Evolutionary conservation across 2,329 filamentous ascomycete genomes (phyloP).

Genomic region (Aspergillus persii): DNA sequence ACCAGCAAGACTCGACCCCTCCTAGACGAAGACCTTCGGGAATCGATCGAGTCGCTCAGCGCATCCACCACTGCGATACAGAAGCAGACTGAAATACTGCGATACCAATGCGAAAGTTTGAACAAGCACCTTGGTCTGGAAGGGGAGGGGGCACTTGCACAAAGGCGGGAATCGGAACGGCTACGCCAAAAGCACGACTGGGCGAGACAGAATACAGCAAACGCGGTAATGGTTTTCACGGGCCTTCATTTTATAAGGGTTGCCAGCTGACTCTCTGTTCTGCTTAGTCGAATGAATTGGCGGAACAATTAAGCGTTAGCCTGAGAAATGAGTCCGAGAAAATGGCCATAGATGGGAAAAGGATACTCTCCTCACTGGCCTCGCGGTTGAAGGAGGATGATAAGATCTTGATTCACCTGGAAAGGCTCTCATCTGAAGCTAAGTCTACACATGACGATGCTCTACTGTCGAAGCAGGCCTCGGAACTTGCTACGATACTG

Average conservation of each 20-base stretch:
- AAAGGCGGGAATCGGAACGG: slow-evolving; percentile 26
- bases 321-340: slow-evolving; percentile 33
- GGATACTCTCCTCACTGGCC: slow-evolving; percentile 33
- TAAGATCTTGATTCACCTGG: slow-evolving; percentile 29
- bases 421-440: slow-evolving; percentile 28
- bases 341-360: slow-evolving; percentile 31
- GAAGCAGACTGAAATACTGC: slow-evolving; percentile 33
- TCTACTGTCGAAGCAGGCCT: slow-evolving; percentile 26
- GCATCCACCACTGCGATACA: slow-evolving; percentile 36
- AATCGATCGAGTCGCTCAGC: slow-evolving; percentile 35
- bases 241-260: background rate
- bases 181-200: slow-evolving; percentile 36
- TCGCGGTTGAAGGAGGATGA: slow-evolving; percentile 39
- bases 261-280: slow-evolving; percentile 11
- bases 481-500: slow-evolving; percentile 28
- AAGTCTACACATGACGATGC: slow-evolving; percentile 30
- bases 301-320: slow-evolving; percentile 30
- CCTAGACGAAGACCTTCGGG: slow-evolving; percentile 38
- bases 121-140: slow-evolving; percentile 25
- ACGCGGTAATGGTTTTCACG: slow-evolving; percentile 28
- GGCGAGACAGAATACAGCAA: slow-evolving; percentile 32
- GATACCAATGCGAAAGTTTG: slow-evolving; percentile 31
- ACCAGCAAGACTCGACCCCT: slow-evolving; percentile 36
- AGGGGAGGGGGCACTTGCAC: slow-evolving; percentile 22
- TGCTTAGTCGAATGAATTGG: slow-evolving; percentile 36